phyloP scores from a whole-genome alignment of 768 basidiomycete genomes.

The Suillus discolor region DNA sequence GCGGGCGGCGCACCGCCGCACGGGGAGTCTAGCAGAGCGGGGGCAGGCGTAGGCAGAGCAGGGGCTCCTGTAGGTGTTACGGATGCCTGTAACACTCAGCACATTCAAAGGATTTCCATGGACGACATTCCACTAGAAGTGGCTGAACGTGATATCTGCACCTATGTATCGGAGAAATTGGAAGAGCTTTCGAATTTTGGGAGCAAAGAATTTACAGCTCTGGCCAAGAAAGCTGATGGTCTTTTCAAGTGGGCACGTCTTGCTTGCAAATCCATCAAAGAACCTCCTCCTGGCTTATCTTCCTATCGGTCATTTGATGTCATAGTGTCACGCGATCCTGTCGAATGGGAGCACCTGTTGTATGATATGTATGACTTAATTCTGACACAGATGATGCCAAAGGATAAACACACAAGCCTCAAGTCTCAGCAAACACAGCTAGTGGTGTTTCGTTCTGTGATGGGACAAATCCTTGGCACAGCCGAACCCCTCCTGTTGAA shows the following conservation, averaged over 20 bases:
- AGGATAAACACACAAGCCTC: not conserved
- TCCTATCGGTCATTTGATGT: slow-evolving; percentile 4
- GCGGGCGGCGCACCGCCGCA: too few relatives aligned
- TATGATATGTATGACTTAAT: slow-evolving; percentile 14
- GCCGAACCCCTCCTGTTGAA: slow-evolving; percentile 10
- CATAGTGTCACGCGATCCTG: not conserved
- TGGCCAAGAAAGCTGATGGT: slow-evolving; percentile 10
- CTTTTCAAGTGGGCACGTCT: slow-evolving; percentile 15
- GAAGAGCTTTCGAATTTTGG: not conserved
- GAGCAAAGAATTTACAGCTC: not conserved
- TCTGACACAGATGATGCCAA: slow-evolving; percentile 9
- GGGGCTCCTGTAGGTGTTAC: too few relatives aligned
- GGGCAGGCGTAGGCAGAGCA: too few relatives aligned
- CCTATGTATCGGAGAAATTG: slow-evolving; percentile 11
- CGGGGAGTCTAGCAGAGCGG: too few relatives aligned
- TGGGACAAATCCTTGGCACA: slow-evolving; percentile 12
- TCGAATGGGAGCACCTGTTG: slow-evolving; percentile 5
- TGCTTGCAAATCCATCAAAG: slow-evolving; percentile 15
- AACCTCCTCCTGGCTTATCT: not conserved
- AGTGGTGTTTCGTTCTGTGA: slow-evolving; percentile 10
- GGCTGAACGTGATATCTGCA: slow-evolving; percentile 5
- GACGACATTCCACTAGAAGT: slow-evolving; percentile 8
- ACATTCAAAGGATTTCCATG: slow-evolving; percentile 6
- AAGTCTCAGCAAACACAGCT: too few relatives aligned
- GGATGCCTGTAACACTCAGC: too few relatives aligned